These are phyloP conservation scores for Jaenimonas drosophilae DNA, from an alignment of 208 protist species.

Conservation along the genomic window DNA sequence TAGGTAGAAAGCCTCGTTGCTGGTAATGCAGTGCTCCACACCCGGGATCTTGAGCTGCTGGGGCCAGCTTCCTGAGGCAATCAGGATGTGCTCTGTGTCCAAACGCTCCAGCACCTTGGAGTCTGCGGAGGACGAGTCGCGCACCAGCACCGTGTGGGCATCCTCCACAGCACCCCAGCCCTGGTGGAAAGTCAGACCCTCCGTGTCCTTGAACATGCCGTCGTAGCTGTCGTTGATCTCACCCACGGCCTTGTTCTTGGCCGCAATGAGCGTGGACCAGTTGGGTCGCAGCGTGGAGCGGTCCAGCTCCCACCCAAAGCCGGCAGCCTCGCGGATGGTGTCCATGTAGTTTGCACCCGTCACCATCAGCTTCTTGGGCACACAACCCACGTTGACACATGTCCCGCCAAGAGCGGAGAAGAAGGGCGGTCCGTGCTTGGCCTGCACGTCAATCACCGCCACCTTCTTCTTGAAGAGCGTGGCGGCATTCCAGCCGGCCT, in stretches of 20 bases:
- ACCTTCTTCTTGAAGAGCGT: slow-evolving; percentile 81
- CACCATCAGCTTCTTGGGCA: slow-evolving; percentile 87
- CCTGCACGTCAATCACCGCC: slow-evolving; percentile 79
- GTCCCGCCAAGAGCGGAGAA: slow-evolving; percentile 75
- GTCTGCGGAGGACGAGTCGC: slow-evolving; percentile 26
- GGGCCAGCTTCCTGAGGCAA: slow-evolving; percentile 84
- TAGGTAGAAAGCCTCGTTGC: slow-evolving; percentile 89
- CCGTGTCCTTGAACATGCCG: slow-evolving; percentile 79
- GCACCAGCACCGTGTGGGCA: slow-evolving; percentile 64
- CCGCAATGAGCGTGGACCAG: slow-evolving; percentile 82
- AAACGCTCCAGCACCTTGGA: slow-evolving; percentile 51
- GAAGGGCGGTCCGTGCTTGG: slow-evolving; percentile 62
- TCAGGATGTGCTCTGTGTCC: slow-evolving; percentile 66
- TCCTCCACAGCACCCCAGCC: slow-evolving; percentile 72
- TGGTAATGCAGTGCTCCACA: slow-evolving; percentile 84
- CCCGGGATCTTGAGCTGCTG: slow-evolving; percentile 67
- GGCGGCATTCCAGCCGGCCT: slow-evolving; percentile 81
- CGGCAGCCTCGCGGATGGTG: slow-evolving; percentile 55
- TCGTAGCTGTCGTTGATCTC: slow-evolving; percentile 89
- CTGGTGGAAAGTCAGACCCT: slow-evolving; percentile 74
- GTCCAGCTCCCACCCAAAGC: slow-evolving; percentile 79
- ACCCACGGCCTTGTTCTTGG: slow-evolving; percentile 77
- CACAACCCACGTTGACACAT: slow-evolving; percentile 83
- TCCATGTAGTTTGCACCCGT: slow-evolving; percentile 81
- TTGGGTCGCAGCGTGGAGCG: slow-evolving; percentile 30